A percentile compares a stretch with the other conserved stretches of the same genome.
Evolutionary conservation across 2,329 filamentous ascomycete species (phyloP).

Genomic region (Thielaviopsis musarum): DNA sequence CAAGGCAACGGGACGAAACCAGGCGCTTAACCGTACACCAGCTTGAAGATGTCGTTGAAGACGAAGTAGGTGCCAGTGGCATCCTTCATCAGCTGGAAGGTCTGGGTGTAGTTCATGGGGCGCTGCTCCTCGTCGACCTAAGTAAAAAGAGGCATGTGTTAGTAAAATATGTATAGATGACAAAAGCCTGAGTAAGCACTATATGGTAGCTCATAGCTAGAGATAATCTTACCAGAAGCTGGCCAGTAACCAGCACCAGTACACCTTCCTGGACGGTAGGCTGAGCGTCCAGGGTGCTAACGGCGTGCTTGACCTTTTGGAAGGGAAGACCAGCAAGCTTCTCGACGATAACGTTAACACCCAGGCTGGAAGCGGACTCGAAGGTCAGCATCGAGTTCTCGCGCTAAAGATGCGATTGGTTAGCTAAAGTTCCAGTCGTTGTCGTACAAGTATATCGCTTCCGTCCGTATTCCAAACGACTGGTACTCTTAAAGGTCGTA

Average conservation of each 20-base stretch:
- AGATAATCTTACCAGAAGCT: conserved; percentile 51
- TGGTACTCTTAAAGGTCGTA: too few species aligned
- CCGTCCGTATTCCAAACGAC: neutral
- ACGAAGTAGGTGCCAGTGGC: conserved; percentile 57
- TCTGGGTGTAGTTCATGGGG: conserved; percentile 82
- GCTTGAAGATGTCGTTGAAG: conserved; percentile 88
- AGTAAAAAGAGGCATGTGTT: neutral
- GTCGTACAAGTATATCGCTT: neutral
- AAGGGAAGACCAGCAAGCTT: conserved; percentile 68
- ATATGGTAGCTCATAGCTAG: neutral
- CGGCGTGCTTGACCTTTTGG: conserved; percentile 61
- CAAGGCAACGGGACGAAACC: neutral
- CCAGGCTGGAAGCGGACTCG: conserved; percentile 52
- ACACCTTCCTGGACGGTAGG: conserved; percentile 53
- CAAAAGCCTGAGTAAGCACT: neutral
- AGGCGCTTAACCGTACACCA: conserved; percentile 47
- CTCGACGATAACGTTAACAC: conserved; percentile 49
- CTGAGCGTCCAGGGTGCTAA: conserved; percentile 69
- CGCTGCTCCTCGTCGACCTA: conserved; percentile 74
- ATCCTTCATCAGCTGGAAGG: conserved; percentile 69
- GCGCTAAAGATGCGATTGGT: conserved; percentile 35
- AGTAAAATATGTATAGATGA: neutral
- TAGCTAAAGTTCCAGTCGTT: neutral
- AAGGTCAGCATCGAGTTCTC: conserved; percentile 87
- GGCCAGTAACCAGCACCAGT: conserved; percentile 75